Evolutionary conservation across 305 asterid genomes (phyloP).

Genomic region (Fraxinus latifolia): DNA sequence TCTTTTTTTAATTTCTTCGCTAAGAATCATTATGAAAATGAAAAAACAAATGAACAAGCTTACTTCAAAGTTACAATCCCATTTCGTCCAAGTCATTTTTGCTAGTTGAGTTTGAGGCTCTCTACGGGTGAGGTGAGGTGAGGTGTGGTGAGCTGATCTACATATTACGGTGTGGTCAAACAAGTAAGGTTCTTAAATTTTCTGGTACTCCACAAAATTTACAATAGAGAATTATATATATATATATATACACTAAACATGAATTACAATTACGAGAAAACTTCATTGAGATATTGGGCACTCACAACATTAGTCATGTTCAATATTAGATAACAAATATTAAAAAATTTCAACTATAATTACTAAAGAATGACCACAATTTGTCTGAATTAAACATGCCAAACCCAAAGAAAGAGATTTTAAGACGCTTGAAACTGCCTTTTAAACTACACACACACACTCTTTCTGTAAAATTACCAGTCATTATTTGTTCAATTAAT

Average conservation of each 20-base stretch:
- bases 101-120: not conserved
- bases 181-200: not conserved
- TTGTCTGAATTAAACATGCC: not conserved
- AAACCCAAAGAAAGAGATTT: not conserved
- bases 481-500: not conserved
- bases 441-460: not conserved
- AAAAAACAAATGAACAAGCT: not conserved
- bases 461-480: not conserved
- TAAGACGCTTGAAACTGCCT: not conserved
- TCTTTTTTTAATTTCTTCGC: not conserved
- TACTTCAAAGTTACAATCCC: not conserved
- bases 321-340: not conserved
- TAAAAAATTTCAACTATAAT: not conserved
- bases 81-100: not conserved
- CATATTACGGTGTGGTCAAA: not conserved
- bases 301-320: not conserved
- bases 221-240: not conserved
- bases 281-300: not conserved
- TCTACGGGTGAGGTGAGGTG: not conserved
- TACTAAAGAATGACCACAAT: not conserved
- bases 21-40: not conserved
- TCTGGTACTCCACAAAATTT: not conserved
- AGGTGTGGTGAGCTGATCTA: no score
- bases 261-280: not conserved
- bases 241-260: not conserved